phyloP scores from a whole-genome alignment of 2,329 filamentous ascomycete species.

The Ophiostoma quercus region DNA sequence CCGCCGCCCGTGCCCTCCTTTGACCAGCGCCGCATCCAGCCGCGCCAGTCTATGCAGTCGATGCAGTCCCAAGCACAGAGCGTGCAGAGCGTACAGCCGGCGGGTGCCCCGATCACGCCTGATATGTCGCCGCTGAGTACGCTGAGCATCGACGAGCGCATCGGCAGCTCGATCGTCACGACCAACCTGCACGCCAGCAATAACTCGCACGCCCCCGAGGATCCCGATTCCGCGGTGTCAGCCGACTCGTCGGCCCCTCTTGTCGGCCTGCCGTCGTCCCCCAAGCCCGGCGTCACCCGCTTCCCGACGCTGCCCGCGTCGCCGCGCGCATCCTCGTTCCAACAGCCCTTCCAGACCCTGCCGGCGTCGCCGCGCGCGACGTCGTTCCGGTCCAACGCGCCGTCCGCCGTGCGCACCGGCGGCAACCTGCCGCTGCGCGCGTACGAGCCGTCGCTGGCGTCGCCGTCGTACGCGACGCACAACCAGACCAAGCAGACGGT shows the following conservation, averaged over 20 bases:
- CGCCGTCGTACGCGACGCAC: slow-evolving; percentile 41
- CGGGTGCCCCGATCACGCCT: slow-evolving; percentile 43
- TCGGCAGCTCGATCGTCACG: slow-evolving; percentile 36
- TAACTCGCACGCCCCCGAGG: slow-evolving; percentile 27
- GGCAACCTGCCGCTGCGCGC: slow-evolving; percentile 56
- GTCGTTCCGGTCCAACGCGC: slow-evolving; percentile 42
- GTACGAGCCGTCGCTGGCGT: slow-evolving; percentile 53
- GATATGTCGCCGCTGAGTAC: slow-evolving; percentile 46
- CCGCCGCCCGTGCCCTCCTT: slow-evolving; percentile 51
- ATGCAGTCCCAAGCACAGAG: slow-evolving; percentile 21
- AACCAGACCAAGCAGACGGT: slow-evolving; percentile 57
- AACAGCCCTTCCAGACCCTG: slow-evolving; percentile 35
- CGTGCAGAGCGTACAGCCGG: not conserved
- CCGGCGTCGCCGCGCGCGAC: slow-evolving; percentile 25
- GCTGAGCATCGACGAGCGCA: slow-evolving; percentile 53
- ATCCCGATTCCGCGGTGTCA: slow-evolving; percentile 43
- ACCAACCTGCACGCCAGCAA: slow-evolving; percentile 24
- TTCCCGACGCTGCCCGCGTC: slow-evolving; percentile 35
- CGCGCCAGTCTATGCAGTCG: not conserved
- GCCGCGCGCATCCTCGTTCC: slow-evolving; percentile 18
- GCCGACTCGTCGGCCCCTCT: slow-evolving; percentile 46
- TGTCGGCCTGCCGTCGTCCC: slow-evolving; percentile 49
- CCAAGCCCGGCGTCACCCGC: slow-evolving; percentile 41
- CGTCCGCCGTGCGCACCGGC: slow-evolving; percentile 52
- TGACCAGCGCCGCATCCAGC: slow-evolving; percentile 32